phyloP scores from a whole-genome alignment of 345 rosid species.

The Triadica sebifera region DNA sequence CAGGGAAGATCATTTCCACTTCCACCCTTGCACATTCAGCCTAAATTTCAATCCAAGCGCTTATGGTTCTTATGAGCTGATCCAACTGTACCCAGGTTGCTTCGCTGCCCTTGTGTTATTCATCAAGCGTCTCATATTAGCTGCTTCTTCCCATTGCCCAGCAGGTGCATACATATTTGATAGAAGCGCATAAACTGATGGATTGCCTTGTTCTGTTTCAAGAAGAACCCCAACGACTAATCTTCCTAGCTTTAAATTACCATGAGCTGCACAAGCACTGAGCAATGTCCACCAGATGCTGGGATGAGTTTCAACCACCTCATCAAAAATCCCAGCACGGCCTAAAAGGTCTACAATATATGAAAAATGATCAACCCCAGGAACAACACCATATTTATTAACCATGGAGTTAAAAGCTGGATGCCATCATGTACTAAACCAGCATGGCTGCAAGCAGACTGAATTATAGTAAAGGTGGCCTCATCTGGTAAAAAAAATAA shows the following conservation, averaged over 20 bases:
- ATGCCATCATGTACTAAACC: conserved; percentile 61
- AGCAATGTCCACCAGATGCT: conserved; percentile 60
- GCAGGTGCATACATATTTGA: conserved; percentile 75
- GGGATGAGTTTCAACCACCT: conserved; percentile 46
- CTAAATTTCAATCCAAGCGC: background rate
- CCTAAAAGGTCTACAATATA: conserved; percentile 75
- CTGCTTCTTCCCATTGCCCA: conserved; percentile 80
- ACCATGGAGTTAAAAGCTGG: conserved; percentile 55
- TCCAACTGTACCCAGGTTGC: conserved; percentile 2
- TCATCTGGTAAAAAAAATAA: no score
- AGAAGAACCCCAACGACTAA: conserved; percentile 51
- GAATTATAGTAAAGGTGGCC: conserved; percentile 57
- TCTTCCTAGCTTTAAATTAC: conserved; percentile 61
- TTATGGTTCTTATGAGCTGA: background rate
- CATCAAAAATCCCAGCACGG: conserved; percentile 70
- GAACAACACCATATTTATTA: conserved; percentile 37
- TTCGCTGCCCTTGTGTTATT: background rate
- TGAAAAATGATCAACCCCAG: conserved; percentile 60
- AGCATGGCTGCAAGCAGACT: conserved; percentile 77
- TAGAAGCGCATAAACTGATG: conserved; percentile 57
- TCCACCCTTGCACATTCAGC: background rate
- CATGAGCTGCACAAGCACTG: conserved; percentile 77
- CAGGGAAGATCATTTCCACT: background rate
- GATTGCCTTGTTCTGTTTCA: conserved; percentile 44
- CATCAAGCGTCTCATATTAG: conserved; percentile 23